phyloP scores from a whole-genome alignment of 108 stramenopile species.

The Aurantiochytrium sp. region DNA sequence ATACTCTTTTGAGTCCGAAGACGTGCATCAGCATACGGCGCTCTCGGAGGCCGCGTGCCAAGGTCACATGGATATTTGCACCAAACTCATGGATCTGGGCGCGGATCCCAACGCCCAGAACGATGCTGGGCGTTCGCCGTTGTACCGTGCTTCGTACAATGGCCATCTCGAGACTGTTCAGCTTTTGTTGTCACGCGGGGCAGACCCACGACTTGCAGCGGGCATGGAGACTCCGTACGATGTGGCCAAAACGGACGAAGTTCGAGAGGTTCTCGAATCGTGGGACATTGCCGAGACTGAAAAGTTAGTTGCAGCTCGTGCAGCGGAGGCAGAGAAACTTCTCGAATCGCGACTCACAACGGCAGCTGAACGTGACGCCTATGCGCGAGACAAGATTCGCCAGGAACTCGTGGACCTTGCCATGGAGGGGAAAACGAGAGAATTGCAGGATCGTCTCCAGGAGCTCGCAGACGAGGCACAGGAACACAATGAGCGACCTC shows the following conservation, averaged over 20 bases:
- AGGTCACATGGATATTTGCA: constrained; percentile 25
- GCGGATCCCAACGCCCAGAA: constrained; percentile 34
- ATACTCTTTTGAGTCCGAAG: constrained; percentile 28
- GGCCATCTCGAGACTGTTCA: constrained; percentile 19
- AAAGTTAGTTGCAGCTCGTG: constrained; percentile 18
- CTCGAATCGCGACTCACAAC: constrained; percentile 32
- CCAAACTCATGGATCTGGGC: constrained; percentile 29
- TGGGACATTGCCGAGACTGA: constrained; percentile 30
- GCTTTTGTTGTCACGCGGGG: constrained; percentile 31
- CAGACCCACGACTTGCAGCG: constrained; percentile 14
- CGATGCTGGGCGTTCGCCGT: constrained; percentile 24
- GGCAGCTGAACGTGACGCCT: constrained; percentile 35
- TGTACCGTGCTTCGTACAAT: constrained; percentile 38
- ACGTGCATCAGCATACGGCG: constrained; percentile 36
- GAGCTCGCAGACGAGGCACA: constrained; percentile 27
- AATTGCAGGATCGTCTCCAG: constrained; percentile 15
- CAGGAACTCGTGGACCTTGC: constrained; percentile 26
- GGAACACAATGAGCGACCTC: constrained; percentile 19
- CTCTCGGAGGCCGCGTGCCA: constrained; percentile 36
- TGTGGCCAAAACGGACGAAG: constrained; percentile 27
- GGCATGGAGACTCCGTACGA: constrained; percentile 33
- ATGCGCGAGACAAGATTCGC: constrained; percentile 29
- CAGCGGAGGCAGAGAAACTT: background rate
- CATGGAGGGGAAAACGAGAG: background rate
- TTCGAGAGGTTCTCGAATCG: constrained; percentile 14